Base-by-base conservation (phyloP, 1,139 yeast species). In the Taphrina pruni region DNA sequence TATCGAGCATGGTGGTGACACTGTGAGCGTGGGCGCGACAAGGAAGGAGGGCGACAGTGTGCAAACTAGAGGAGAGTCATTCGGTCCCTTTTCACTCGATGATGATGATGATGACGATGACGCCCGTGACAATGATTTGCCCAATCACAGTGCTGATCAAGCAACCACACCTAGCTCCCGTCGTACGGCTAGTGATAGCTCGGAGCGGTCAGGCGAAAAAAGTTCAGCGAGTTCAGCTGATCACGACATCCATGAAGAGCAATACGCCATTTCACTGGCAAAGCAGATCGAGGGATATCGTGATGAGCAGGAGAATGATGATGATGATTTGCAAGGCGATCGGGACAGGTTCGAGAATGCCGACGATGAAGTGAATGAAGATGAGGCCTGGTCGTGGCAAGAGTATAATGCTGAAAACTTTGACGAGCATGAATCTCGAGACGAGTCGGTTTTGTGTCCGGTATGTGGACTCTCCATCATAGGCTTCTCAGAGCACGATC, bases 301-400 rank as follows among this genome's bases (percentile, higher is more conserved):
- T 20, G 67, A 64, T 17, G 56, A 35, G 14, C 60, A 46, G 12
- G 56, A 20, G 17, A 43, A 46, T 8, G 55, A 64, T 21, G 52
- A 46, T 8, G 55, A 64, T 21, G 55, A 26, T 11, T 35, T 64
- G 26, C 39, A 20, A 38, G 55, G 17, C 38, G 67, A 64, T 20
- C 61, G 60, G 9, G 67, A 64, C 38, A 60, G 58, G 43, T 64
- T 64, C 14, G 67, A 64, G 35, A 57, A 64, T 55, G 67, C 54
- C n/a, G 61, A 54, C 48, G 60, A 64, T 36, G 60, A 56, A 9
- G 61, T 38, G 6, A 56, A 57, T 32, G 67, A 64, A 32, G 67
- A 64, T 38, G 67, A 64, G 39, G 54, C 60, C 1, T 64, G 67
- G 67, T 54, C 67, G 43, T 64, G 67, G 67, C 67, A 64, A 38